phyloP scores from a whole-genome alignment of 257 asterid species.

The Catharanthus roseus region DNA sequence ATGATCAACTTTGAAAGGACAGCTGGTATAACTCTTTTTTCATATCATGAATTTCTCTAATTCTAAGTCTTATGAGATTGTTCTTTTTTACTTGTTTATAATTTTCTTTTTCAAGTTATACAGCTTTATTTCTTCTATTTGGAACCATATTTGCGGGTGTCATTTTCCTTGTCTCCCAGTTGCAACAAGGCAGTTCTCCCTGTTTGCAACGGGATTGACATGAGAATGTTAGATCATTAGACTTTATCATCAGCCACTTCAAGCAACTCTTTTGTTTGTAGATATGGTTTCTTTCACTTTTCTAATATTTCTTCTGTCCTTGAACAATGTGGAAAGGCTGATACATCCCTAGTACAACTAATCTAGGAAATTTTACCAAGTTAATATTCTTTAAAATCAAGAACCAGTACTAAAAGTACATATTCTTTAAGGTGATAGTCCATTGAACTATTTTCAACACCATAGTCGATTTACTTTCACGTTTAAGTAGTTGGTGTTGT shows the following conservation, averaged over 20 bases:
- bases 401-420: no score
- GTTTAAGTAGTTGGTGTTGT: no score
- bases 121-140: neutral
- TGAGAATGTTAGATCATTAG: neutral
- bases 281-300: neutral
- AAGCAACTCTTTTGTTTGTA: neutral
- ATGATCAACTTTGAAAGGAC: conserved; percentile 81
- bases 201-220: neutral
- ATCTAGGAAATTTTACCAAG: no score
- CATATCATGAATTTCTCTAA: neutral
- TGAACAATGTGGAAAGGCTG: neutral
- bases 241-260: neutral
- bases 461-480: no score
- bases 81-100: neutral
- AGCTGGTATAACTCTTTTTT: conserved; percentile 37
- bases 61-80: neutral
- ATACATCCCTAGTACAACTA: neutral
- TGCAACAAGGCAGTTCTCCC: neutral
- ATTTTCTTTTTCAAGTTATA: neutral
- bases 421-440: no score
- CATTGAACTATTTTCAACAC: no score
- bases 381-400: no score
- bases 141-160: neutral
- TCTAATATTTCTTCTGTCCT: neutral
- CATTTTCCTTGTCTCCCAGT: neutral